Evolutionary conservation across 805 yeast genomes (phyloP).

Genomic region (Candida koratica): DNA sequence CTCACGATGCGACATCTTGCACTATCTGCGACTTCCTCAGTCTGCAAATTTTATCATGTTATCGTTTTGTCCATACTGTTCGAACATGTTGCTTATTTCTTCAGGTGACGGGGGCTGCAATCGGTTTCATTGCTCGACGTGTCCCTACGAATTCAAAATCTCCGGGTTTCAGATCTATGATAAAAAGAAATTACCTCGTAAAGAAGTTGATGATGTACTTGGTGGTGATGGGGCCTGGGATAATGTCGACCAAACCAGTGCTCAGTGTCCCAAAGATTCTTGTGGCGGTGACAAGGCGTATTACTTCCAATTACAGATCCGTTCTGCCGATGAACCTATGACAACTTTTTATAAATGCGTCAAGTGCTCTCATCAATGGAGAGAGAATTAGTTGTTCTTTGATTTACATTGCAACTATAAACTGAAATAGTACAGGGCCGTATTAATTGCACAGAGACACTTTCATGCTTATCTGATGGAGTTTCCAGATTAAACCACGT

Average conservation of each 20-base stretch:
- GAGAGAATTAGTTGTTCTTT: slow-evolving; percentile 61
- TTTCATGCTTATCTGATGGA: too few relatives aligned
- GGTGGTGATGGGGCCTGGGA: slow-evolving; percentile 99
- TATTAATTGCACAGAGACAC: slow-evolving; percentile 2
- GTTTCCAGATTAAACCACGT: too few relatives aligned
- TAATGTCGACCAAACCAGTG: slow-evolving; percentile 91
- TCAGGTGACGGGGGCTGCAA: slow-evolving; percentile 42
- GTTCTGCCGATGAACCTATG: slow-evolving; percentile 99
- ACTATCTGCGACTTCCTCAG: background rate
- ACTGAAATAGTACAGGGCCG: slow-evolving; percentile 11
- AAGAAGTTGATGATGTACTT: slow-evolving; percentile 91
- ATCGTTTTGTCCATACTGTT: slow-evolving; percentile 92
- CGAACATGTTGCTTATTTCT: slow-evolving; percentile 79
- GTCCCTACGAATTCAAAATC: slow-evolving; percentile 93
- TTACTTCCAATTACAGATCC: slow-evolving; percentile 92
- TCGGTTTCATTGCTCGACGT: slow-evolving; percentile 83
- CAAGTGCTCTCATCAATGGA: slow-evolving; percentile 92
- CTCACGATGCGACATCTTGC: background rate
- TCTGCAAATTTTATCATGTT: slow-evolving; percentile 50
- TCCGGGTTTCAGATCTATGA: slow-evolving; percentile 80
- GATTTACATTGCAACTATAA: background rate
- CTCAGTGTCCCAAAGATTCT: slow-evolving; percentile 83
- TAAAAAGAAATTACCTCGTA: slow-evolving; percentile 75
- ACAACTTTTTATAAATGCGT: slow-evolving; percentile 96
- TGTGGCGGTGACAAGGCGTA: slow-evolving; percentile 92